Evolutionary conservation across 208 protist species (phyloP), one percentile per base, ranked within the genome.

Genomic region (Naegleria lovaniensis): DNA sequence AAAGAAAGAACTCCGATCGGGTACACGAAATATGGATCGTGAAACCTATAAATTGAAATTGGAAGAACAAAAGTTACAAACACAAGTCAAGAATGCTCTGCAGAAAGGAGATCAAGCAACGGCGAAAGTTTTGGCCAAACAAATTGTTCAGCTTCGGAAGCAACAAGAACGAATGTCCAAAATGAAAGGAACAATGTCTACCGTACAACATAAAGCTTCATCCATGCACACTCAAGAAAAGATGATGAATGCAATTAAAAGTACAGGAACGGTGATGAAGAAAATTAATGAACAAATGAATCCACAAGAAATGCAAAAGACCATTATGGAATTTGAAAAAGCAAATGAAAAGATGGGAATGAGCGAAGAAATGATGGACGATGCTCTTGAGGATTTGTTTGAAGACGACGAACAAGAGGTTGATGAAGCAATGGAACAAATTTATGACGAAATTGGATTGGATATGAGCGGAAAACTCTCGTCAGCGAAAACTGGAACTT

Each of bases 351-450:
- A 41, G 48, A 67, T 25, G 7, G 25, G 11, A 39, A 89, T 89
- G 48, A 41, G 7, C 41, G 85, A 89, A 40, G 85, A 89, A 67
- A 89, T 89, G 85, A 40, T 89, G 29, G 85, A 89, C 39, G 85
- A 89, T 67, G 19, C 15, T 5, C 13, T 89, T 11, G 85, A 89
- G 38, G 29, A 40, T n/a, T 16, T 89, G 13, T 58, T 58, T 29
- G 48, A 89, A 67, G 85, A 67, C 6, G 85, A 89, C 7, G 85
- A 89, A 29, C n/a, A 67, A 38, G 85, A 89, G 29, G n/a, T 40
- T 6, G 85, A 89, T 89, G 11, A 89, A 29, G 85, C 85, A 75
- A 29, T 89, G 29, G 29, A 58, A 55, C n/a, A 89, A 89, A 67
- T 89, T 67, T 89, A 43, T 38, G 85, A 89, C 40, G 51, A 67